These are phyloP conservation scores for Monascus purpureus DNA, from an alignment of 495 filamentous ascomycete genomes.

Conservation along the genomic window DNA sequence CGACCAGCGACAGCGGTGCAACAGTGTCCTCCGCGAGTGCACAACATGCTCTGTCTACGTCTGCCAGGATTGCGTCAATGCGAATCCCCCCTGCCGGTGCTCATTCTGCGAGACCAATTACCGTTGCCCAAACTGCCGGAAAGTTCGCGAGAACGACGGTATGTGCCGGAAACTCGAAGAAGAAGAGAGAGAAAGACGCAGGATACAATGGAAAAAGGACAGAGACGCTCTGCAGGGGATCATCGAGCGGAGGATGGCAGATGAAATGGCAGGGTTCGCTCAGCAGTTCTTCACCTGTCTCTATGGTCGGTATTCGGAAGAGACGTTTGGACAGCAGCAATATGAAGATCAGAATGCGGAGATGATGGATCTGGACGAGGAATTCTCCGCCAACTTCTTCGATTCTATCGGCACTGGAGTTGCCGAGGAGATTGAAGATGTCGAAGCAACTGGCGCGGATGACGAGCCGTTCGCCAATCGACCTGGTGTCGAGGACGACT, in stretches of 20 bases:
- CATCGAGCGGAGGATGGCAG: conserved; percentile 29
- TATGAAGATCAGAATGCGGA: conserved; percentile 1
- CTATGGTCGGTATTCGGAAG: conserved; percentile 2
- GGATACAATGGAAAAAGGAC: conserved; percentile 32
- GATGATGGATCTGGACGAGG: no score
- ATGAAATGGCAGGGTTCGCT: conserved; percentile 30
- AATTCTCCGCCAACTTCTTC: no score
- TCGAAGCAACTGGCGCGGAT: no score
- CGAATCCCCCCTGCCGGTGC: conserved; percentile 37
- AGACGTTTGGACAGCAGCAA: background rate
- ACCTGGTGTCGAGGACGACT: no score
- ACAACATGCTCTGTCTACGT: conserved; percentile 39
- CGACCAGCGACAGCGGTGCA: conserved; percentile 37
- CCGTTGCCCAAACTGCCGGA: conserved; percentile 38
- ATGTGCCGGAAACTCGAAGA: conserved; percentile 25
- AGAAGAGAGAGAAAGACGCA: conserved; percentile 26
- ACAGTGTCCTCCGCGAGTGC: conserved; percentile 36
- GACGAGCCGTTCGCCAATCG: no score
- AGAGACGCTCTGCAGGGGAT: conserved; percentile 28
- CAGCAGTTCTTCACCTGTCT: conserved; percentile 29
- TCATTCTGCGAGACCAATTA: conserved; percentile 39
- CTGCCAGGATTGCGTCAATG: conserved; percentile 37
- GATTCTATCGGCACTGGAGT: no score
- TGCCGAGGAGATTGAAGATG: no score
- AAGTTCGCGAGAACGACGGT: conserved; percentile 25